Evolutionary conservation across 2,329 filamentous ascomycete species (phyloP).

Genomic region (Fusarium sp.): DNA sequence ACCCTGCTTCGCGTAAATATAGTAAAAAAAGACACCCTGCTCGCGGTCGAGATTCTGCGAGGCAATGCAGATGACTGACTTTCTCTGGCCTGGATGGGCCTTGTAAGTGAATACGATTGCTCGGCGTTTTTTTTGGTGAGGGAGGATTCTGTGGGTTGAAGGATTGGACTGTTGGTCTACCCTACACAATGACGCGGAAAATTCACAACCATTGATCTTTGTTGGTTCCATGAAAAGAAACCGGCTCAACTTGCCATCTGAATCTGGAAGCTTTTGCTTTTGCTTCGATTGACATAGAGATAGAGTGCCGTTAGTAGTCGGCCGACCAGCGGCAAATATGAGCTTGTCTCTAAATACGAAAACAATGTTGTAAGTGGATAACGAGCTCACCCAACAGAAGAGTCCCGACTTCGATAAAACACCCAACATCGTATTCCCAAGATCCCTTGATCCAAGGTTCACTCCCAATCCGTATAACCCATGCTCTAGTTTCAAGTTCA

Average conservation of each 20-base stretch:
- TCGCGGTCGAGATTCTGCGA: constrained; percentile 10
- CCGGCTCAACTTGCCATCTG: neutral
- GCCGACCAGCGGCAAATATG: no score
- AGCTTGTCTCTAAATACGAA: neutral
- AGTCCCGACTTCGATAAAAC: neutral
- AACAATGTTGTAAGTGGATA: neutral
- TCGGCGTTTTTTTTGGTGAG: neutral
- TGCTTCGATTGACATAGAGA: neutral
- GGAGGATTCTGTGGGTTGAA: neutral
- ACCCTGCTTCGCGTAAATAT: constrained; percentile 35
- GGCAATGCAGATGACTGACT: neutral
- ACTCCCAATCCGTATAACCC: neutral
- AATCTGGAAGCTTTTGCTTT: neutral
- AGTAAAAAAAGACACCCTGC: constrained; percentile 23
- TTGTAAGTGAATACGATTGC: neutral
- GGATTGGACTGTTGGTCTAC: neutral
- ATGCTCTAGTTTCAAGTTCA: neutral
- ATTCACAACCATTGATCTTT: neutral
- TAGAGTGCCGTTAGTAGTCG: neutral
- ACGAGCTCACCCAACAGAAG: neutral
- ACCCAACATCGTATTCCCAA: neutral
- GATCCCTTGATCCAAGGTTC: neutral
- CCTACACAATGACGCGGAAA: neutral
- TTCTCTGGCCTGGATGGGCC: neutral
- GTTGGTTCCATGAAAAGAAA: neutral